Evolutionary conservation across 2,329 filamentous ascomycete genomes (phyloP), one percentile per base, ranked within the genome.

Genomic region (Fusarium solani-melongenae): DNA sequence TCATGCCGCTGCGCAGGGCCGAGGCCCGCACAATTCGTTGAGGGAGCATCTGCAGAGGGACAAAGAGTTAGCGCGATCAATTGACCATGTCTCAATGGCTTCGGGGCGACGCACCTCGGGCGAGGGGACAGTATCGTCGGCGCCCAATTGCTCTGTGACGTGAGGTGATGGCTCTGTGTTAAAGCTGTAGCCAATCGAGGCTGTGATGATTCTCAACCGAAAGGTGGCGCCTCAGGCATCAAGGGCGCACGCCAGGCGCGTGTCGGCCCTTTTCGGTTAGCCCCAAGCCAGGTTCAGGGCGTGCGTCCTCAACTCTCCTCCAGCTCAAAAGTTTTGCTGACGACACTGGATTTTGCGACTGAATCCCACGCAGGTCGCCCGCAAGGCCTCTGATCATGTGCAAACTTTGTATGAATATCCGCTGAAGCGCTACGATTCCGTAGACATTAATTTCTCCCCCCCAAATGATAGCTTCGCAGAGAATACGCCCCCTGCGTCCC

Each of bases 391-490:
- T 87, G 85, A 87, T 81, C 84, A 90, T 89, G 87, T 81, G 81
- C 85, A 90, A 84, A 91, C 76, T 84, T 84, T 80, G 81, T 81
- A 80, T 83, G 78, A 79, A 82, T 79, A 84, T 81, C 85, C 82
- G 78, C 77, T 85, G 81, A 85, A 83, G 77, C 77, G 73, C 76
- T 83, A 84, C 81, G 78, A 82, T 84, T 87, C 81, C 78, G 82
- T 86, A 86, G 90, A 92, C 86, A 79, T 84, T 83, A 81, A 83
- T 89, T 89, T 88, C 81, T 82, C 79, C 81, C 68, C 81, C 78
- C 82, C 89, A 88, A 86, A 91, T 92, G 90, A 87, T 82, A 84
- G 80, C 84, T 84, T 85, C 86, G 84, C 84, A 81, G 87, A 88
- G 86, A 84, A 86, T 83, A 84, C 87, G 86, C 84, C 84, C 81